A percentile compares a stretch with the other conserved stretches of the same genome.
Conservation (phyloP, 257 asterid genomes). For the Nicotiana tomentosiformis region DNA sequence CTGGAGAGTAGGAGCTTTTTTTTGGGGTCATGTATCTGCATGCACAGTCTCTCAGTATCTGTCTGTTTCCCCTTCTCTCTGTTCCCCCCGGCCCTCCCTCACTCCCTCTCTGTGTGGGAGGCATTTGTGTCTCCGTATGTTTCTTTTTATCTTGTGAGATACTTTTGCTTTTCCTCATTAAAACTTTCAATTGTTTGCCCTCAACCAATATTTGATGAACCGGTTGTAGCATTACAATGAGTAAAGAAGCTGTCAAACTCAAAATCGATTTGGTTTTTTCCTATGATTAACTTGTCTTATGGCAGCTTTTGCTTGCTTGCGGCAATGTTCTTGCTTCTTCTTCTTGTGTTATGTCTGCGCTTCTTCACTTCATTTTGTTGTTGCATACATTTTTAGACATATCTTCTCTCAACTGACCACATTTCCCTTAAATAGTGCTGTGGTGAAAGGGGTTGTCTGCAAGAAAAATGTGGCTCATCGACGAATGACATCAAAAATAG, state of each 20-base stretch:
- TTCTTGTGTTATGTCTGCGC: not conserved
- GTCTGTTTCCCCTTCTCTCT: not conserved
- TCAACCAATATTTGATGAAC: not conserved
- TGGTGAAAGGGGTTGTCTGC: slow-evolving; percentile 90
- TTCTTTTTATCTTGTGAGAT: not conserved
- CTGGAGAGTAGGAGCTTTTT: not conserved
- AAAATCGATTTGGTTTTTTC: not conserved
- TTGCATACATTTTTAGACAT: slow-evolving; percentile 6
- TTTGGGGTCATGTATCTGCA: not conserved
- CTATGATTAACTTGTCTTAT: not conserved
- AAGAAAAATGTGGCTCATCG: slow-evolving; percentile 95
- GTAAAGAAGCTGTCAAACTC: not conserved
- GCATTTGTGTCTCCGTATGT: not conserved
- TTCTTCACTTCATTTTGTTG: not conserved
- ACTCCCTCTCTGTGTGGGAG: not conserved
- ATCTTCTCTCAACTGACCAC: slow-evolving; percentile 14
- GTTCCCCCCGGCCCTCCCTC: not conserved
- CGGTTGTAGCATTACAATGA: not conserved
- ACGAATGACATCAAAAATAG: slow-evolving; percentile 84
- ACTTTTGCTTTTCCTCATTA: not conserved
- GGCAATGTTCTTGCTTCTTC: not conserved
- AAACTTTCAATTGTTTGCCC: not conserved
- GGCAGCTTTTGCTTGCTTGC: not conserved
- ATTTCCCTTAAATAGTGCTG: slow-evolving; percentile 43
- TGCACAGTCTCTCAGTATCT: not conserved